Base-by-base conservation (phyloP, 306 rosid species). In the Cajanus cajan region DNA sequence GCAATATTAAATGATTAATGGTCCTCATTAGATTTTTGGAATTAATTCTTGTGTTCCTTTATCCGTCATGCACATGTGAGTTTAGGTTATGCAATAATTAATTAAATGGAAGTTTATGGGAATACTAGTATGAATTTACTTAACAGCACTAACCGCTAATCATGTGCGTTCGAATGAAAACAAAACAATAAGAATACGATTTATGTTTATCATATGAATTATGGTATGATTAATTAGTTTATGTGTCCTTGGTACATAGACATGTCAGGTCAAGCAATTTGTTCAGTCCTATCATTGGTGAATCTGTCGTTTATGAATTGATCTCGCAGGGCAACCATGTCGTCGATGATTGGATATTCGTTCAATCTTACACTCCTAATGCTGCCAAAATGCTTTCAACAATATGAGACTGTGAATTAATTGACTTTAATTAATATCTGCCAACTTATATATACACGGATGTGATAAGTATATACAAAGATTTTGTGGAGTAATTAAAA, bases 201-300 rank as follows among this genome's bases (percentile, higher is more conserved):
- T n/a, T n/a, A n/a, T n/a, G n/a, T n/a, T n/a, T n/a, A n/a, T n/a
- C n/a, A n/a, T n/a, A n/a, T n/a, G n/a, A n/a, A n/a, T n/a, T n/a
- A n/a, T n/a, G n/a, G n/a, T 7, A 64, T 51, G 64, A 50, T 33
- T 68, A 85, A 80, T 86, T 80, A 73, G 72, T 80, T 81, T 52
- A 43, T 84, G 80, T 82, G 83, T 68, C 78, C 52, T 75, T 7
- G 61, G 77, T 28, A 50, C 47, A 57, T 78, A 84, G 83, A 80
- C 87, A 86, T 84, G 90, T 84, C 78, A 88, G 86, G 87, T 83
- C 88, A 70, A 81, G 82, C 85, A 85, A 86, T 69, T 82, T 68
- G 84, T 80, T 80, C 44, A 55, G 58, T 61, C 87, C 86, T 87
- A 88, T 91, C 86, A 88, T 89, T 89, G 84, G 84, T 24, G 74